Evolutionary conservation across 108 stramenopile species (phyloP).

Genomic region (Ochromonas danica): DNA sequence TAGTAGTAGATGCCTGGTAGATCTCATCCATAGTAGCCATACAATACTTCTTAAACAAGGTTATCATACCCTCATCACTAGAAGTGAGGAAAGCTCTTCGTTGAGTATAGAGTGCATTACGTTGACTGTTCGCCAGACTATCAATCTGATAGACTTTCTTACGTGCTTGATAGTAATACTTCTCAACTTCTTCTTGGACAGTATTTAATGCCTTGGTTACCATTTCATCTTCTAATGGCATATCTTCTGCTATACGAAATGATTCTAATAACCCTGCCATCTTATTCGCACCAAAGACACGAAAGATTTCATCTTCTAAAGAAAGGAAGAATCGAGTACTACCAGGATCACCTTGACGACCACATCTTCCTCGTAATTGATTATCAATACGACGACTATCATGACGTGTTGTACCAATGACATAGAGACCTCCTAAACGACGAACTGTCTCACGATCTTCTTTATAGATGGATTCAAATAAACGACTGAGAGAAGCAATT

Average conservation of each 20-base stretch:
- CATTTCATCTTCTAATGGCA: conserved; percentile 48
- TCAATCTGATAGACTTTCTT: conserved; percentile 38
- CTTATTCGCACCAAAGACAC: conserved; percentile 67
- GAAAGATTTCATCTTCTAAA: conserved; percentile 94
- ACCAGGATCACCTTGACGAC: conserved; percentile 91
- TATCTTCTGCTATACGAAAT: conserved; percentile 51
- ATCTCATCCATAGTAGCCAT: conserved; percentile 40
- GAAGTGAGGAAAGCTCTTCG: conserved; percentile 28
- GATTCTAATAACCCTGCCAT: conserved; percentile 45
- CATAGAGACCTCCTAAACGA: conserved; percentile 81
- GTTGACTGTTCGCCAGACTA: conserved; percentile 42
- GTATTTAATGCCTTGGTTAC: conserved; percentile 46
- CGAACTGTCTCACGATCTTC: conserved; percentile 77
- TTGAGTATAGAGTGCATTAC: conserved; percentile 36
- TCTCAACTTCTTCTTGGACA: conserved; percentile 42
- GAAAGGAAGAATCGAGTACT: conserved; percentile 85
- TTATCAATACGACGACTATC: conserved; percentile 87
- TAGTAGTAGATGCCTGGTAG: conserved; percentile 2
- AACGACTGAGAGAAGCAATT: conserved; percentile 67
- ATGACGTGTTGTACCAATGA: conserved; percentile 82
- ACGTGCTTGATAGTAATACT: conserved; percentile 46
- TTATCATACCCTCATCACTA: conserved; percentile 16
- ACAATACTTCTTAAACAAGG: conserved; percentile 25
- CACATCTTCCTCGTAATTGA: conserved; percentile 86
- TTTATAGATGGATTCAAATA: conserved; percentile 63